Evolutionary conservation across 2,329 filamentous ascomycete species (phyloP), one percentile per base, ranked within the genome.

Genomic region (Colletotrichum ledebouriae): DNA sequence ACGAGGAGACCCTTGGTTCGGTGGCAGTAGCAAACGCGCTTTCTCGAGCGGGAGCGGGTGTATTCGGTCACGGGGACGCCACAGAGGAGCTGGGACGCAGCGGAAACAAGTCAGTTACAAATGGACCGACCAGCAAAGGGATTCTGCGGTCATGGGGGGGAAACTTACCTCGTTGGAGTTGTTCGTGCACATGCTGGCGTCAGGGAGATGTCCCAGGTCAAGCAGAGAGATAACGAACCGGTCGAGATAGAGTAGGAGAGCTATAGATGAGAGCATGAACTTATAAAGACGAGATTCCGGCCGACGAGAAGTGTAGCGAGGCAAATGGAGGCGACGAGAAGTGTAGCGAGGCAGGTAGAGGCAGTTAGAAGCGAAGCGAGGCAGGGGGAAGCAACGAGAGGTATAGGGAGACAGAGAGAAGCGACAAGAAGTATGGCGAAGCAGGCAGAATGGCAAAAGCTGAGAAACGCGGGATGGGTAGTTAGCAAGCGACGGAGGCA

Each of bases 1-100:
- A 49, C 6, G 5, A 25, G 2, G 12, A 49, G 3, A 10, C 12
- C 46, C 46, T 49, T 49, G 20, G 46, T 25, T 49, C 46, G 12
- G 46, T 49, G 9, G 46, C 12, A 49, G 20, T 49, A 49, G 46
- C 17, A 10, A 11, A 22, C 41, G 41, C 41, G 41, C 41, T 49
- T 6, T 49, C 46, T 49, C 17, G 12, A 49, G 46, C 3, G 46
- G 5, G 46, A 49, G 46, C 46, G 20, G 46, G 46, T 49, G 46
- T 49, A 49, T 49, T 49, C 46, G 46, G 46, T 49, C 46, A 49
- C 20, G 12, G 12, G 46, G 46, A 49, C 46, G 46, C 46, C 20
- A 10, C 46, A 49, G 20, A 25, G 46, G 20, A 25, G 46, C 46
- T 22, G 12, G 3, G 46, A 25, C 46, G 46, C 3, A n/a, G 2